A percentile compares a stretch with the other conserved stretches of the same genome.
Evolutionary conservation across 179 eudicot species (phyloP).

Genomic region (Gypsophila paniculata): DNA sequence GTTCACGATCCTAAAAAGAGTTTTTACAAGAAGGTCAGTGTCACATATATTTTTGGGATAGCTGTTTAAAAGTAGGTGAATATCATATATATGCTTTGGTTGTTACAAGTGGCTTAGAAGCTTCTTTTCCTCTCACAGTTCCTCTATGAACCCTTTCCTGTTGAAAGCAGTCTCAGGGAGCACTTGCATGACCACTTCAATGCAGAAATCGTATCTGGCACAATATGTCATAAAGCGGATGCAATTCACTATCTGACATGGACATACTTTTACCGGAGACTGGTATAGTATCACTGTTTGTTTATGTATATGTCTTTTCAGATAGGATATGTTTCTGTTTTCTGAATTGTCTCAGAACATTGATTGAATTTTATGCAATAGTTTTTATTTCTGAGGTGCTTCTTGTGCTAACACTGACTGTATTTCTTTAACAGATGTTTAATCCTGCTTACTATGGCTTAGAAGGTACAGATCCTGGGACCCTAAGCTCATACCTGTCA

Average conservation of each 20-base stretch:
- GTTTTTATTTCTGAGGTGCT: not conserved
- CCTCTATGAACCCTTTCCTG: slow-evolving; percentile 96
- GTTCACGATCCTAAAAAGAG: slow-evolving; percentile 99
- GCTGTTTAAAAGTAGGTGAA: no score
- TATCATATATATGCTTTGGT: no score
- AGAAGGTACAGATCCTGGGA: slow-evolving; percentile 67
- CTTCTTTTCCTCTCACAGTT: slow-evolving; percentile 49
- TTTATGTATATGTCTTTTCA: not conserved
- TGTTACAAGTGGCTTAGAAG: slow-evolving; percentile 8
- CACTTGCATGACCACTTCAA: slow-evolving; percentile 88
- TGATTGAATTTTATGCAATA: not conserved
- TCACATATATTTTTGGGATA: not conserved
- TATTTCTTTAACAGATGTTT: slow-evolving; percentile 45
- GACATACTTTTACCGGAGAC: slow-evolving; percentile 89
- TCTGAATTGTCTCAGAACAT: not conserved
- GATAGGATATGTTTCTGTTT: slow-evolving; percentile 4
- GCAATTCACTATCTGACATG: slow-evolving; percentile 95
- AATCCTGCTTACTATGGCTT: slow-evolving; percentile 96
- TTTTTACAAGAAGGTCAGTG: slow-evolving; percentile 87
- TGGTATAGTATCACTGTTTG: slow-evolving; percentile 41
- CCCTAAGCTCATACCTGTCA: slow-evolving; percentile 77
- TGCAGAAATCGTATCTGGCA: slow-evolving; percentile 96
- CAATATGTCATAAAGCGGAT: slow-evolving; percentile 84
- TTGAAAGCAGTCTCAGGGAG: slow-evolving; percentile 96
- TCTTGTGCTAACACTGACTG: slow-evolving; percentile 8